Evolutionary conservation across 139 green algal species (phyloP), one percentile per base, ranked within the genome.

Genomic region (Bryopsis sp.): DNA sequence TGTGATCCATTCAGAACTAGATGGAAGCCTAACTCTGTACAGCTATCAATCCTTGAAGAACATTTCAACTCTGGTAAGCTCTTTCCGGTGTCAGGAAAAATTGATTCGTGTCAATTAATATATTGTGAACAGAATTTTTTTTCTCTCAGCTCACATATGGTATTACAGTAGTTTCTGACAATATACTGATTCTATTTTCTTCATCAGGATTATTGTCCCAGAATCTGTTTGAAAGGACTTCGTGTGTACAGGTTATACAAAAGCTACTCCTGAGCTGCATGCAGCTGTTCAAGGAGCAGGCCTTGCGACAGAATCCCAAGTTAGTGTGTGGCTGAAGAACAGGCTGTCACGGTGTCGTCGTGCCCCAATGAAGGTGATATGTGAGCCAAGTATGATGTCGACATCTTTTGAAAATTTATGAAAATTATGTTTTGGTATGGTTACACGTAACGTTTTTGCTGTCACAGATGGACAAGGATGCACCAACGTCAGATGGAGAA

Each of bases 31-130:
- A 69, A 69, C 32, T 3, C 62, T 3, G 24, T 47, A 28, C 62
- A 69, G 62, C 8, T 69, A 4, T 6, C 11, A 50, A 6, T 69
- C 3, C 62, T 69, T 31, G 62, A 69, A 35, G 35, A 69, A 6
- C 37, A 69, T 35, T 69, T 69, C 37, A 57, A 69, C 32, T 54
- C 62, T 57, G 62, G 62, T 69, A 34, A 39, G 35, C 62, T 36
- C 34, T 37, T 54, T 57, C 5, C 62, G 19, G 15, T 19, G 19
- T 11, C 43, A 54, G 43, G 15, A 54, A 54, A 19, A 54, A 11
- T 11, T 26, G 15, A 11, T 54, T 54, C 43, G 19, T 11, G 43
- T 54, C 43, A 54, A 11, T 19, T 54, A 19, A 19, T 26, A 54
- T 54, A 54, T 54, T 19, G 19, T 19, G 19, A 54, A 19, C 19